These are phyloP conservation scores for Fimicolochytrium jonesii DNA, from an alignment of 192 early-diverging fungal species.

Conservation along the genomic window DNA sequence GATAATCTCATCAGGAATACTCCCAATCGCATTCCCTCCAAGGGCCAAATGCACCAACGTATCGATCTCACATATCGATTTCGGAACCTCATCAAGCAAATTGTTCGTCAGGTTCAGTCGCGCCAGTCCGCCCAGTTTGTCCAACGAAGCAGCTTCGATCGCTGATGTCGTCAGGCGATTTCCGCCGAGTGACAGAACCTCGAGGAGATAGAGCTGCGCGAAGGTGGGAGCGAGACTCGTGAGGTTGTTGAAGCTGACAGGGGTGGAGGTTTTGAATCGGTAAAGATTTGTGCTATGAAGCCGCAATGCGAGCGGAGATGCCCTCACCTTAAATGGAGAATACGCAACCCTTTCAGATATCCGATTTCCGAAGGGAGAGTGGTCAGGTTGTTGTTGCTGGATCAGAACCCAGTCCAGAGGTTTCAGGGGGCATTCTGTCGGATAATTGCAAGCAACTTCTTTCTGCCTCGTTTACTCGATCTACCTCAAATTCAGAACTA, in stretches of 20 bases:
- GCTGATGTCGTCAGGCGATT: slow-evolving; percentile 6
- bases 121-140: slow-evolving; percentile 10
- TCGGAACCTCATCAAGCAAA: slow-evolving; percentile 1
- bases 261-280: background rate
- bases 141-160: slow-evolving; percentile 10
- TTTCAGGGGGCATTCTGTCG: background rate
- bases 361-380: slow-evolving; percentile 4
- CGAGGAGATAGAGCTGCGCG: slow-evolving; percentile 10
- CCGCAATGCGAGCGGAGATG: background rate
- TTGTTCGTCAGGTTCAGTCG: slow-evolving; percentile 14
- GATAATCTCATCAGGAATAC: slow-evolving; percentile 15
- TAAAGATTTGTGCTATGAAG: background rate
- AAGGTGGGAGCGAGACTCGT: slow-evolving; percentile 4
- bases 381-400: slow-evolving; percentile 17
- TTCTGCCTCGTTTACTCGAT: background rate
- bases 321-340: slow-evolving; percentile 20
- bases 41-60: slow-evolving; percentile 13
- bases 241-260: slow-evolving; percentile 6
- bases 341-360: background rate
- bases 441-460: background rate
- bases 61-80: slow-evolving; percentile 14
- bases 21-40: slow-evolving; percentile 10
- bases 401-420: background rate
- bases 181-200: slow-evolving; percentile 18
- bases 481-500: slow-evolving; percentile 14